phyloP scores from a whole-genome alignment of 768 basidiomycete species.

The Boletus sp. region DNA sequence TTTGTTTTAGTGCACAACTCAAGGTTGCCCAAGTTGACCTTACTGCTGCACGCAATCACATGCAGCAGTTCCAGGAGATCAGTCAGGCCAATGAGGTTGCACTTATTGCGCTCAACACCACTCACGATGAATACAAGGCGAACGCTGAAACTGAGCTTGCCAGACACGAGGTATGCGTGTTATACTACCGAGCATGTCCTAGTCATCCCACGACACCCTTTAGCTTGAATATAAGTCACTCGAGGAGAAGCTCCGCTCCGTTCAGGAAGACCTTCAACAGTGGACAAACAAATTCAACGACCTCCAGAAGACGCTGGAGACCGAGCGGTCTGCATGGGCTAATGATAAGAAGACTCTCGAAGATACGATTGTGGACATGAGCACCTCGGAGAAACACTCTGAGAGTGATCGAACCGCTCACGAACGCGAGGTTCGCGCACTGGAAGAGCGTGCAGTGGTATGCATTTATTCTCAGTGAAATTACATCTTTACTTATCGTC shows the following conservation, averaged over 20 bases:
- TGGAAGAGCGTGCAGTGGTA: conserved; percentile 71
- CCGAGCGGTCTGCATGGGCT: conserved; percentile 65
- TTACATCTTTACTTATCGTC: neutral
- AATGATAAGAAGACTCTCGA: conserved; percentile 81
- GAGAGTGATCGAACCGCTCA: conserved; percentile 61
- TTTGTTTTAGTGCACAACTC: conserved; percentile 54
- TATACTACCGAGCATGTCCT: too few relatives aligned
- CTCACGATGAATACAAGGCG: conserved; percentile 77
- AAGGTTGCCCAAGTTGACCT: conserved; percentile 80
- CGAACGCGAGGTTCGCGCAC: conserved; percentile 61
- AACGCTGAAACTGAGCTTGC: conserved; percentile 68
- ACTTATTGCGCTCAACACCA: conserved; percentile 61
- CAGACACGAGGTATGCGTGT: conserved; percentile 55
- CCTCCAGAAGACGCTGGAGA: conserved; percentile 62
- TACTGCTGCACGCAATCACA: conserved; percentile 62
- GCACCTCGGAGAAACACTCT: conserved; percentile 64
- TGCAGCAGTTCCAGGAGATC: conserved; percentile 84
- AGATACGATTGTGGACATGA: conserved; percentile 78
- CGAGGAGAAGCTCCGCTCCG: conserved; percentile 54
- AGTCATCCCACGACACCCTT: neutral
- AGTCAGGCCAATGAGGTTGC: conserved; percentile 80
- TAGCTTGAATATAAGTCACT: conserved; percentile 66
- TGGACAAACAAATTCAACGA: conserved; percentile 50
- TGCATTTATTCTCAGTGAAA: conserved; percentile 2
- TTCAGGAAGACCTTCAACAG: conserved; percentile 52